Conservation (phyloP, 768 basidiomycete genomes). For the Porpolomopsis calyptriformis region DNA sequence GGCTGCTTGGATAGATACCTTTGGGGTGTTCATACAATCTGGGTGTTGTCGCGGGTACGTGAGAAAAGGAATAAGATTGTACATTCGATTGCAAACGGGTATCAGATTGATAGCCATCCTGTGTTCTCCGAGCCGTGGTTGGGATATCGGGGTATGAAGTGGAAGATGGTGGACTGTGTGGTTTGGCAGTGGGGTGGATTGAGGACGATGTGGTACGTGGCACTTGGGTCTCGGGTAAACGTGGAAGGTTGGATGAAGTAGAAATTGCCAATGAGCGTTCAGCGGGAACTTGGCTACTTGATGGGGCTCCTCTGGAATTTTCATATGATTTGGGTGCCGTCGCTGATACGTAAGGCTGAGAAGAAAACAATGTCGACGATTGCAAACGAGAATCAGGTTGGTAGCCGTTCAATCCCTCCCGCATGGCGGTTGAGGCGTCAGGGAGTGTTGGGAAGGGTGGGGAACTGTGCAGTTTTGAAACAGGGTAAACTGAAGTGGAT, state of each 20-base stretch:
- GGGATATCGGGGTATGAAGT: neutral
- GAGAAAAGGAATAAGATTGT: neutral
- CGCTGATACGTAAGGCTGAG: neutral
- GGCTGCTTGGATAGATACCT: neutral
- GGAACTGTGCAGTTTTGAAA: neutral
- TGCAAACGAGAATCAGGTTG: neutral
- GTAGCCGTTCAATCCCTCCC: neutral
- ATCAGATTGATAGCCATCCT: neutral
- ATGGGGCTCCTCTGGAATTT: neutral
- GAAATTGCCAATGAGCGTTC: neutral
- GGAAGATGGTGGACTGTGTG: neutral
- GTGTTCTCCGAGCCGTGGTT: neutral
- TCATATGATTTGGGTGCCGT: neutral
- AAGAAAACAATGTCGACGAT: neutral
- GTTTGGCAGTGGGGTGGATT: neutral
- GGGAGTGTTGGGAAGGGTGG: neutral
- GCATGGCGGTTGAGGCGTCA: neutral
- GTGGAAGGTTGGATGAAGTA: too few relatives aligned
- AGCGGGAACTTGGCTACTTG: neutral
- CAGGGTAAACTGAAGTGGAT: neutral
- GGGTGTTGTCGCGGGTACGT: neutral
- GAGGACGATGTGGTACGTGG: neutral
- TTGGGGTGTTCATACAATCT: neutral
- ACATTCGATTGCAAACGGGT: neutral
- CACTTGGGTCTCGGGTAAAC: too few relatives aligned